A percentile compares a stretch with the other conserved stretches of the same genome.
phyloP scores from a whole-genome alignment of 1,284 basidiomycete genomes.

The Schizopora paradoxa region DNA sequence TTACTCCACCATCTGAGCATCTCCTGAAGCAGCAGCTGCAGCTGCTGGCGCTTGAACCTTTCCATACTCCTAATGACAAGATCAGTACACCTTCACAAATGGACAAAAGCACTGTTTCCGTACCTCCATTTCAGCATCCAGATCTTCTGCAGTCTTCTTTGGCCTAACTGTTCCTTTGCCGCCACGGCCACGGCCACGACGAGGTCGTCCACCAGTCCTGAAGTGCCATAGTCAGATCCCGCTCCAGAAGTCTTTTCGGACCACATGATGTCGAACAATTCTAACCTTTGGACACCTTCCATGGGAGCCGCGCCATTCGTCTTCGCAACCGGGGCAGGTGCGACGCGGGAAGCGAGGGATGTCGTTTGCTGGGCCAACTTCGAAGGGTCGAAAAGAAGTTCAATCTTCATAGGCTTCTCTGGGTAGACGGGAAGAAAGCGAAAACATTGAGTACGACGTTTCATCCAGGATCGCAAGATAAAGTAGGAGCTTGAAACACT shows the following conservation, averaged over 20 bases:
- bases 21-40: too few species aligned
- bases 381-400: conserved; percentile 90
- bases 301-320: conserved; percentile 32
- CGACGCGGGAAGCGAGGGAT: conserved; percentile 65
- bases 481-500: too few species aligned
- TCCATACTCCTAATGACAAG: too few species aligned
- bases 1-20: too few species aligned
- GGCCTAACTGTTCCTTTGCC: conserved; percentile 61
- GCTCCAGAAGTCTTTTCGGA: conserved; percentile 7
- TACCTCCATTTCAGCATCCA: conserved; percentile 85
- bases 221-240: conserved; percentile 19
- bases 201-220: conserved; percentile 37
- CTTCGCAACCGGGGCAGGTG: conserved; percentile 45
- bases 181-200: conserved; percentile 47
- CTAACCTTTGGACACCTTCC: conserved; percentile 38
- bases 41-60: too few species aligned
- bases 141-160: conserved; percentile 63
- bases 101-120: too few species aligned
- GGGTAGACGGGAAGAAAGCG: conserved; percentile 24
- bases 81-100: too few species aligned
- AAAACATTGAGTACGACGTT: conserved; percentile 17
- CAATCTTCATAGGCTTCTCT: conserved; percentile 98
- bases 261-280: conserved; percentile 24
- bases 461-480: too few species aligned
- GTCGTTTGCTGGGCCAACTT: conserved; percentile 50